A percentile compares a stretch with the other conserved stretches of the same genome.
phyloP scores from a whole-genome alignment of 75 land plant species.

The Selaginella moellendorffii region DNA sequence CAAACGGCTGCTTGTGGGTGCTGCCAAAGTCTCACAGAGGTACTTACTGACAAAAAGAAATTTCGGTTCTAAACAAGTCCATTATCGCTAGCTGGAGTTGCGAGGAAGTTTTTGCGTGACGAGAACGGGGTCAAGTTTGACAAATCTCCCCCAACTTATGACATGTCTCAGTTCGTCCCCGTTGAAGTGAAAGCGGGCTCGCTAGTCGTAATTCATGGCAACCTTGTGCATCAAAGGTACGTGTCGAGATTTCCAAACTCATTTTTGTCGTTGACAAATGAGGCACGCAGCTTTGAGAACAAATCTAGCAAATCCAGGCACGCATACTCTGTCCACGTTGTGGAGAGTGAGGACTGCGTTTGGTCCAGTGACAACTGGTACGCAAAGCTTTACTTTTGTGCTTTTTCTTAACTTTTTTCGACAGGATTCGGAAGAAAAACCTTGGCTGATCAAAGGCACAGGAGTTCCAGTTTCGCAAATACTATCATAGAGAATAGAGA shows the following conservation, averaged over 20 bases:
- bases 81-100: constrained; percentile 16
- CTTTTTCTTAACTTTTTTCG: background rate
- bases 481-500: background rate
- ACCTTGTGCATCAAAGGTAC: constrained; percentile 92
- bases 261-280: background rate
- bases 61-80: too few relatives aligned
- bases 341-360: constrained; percentile 56
- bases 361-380: constrained; percentile 82
- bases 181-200: constrained; percentile 91
- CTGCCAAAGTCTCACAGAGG: constrained; percentile 93
- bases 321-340: constrained; percentile 77
- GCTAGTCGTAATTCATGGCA: constrained; percentile 80
- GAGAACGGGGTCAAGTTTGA: constrained; percentile 58
- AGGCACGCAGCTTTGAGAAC: constrained; percentile 62
- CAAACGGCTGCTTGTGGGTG: constrained; percentile 92
- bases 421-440: too few relatives aligned
- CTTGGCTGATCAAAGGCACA: too few relatives aligned
- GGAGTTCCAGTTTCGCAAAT: background rate
- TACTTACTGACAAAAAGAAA: constrained; percentile 13
- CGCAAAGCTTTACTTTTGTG: constrained; percentile 3
- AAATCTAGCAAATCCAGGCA: constrained; percentile 78
- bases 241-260: background rate
- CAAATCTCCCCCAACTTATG: constrained; percentile 54
- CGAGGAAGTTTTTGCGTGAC: constrained; percentile 58
- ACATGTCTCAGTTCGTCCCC: constrained; percentile 65